phyloP scores from a whole-genome alignment of 2,329 filamentous ascomycete species.

The Fulvia fulva region DNA sequence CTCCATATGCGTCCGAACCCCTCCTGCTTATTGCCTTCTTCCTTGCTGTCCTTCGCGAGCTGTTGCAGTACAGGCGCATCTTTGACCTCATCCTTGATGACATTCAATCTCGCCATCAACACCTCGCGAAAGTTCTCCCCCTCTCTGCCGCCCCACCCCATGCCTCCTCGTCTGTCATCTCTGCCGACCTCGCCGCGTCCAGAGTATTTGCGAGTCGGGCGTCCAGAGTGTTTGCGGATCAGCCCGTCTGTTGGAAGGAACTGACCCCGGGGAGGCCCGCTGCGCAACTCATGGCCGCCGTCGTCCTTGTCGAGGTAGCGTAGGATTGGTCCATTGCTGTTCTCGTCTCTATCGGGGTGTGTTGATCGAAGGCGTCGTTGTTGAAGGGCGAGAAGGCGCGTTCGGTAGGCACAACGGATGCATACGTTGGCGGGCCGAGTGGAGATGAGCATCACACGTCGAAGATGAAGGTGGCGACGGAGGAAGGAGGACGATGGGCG shows the following conservation, averaged over 20 bases:
- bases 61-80: conserved; percentile 31
- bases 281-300: too few relatives aligned
- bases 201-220: too few relatives aligned
- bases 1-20: conserved; percentile 28
- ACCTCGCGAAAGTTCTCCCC: conserved; percentile 18
- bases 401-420: conserved; percentile 39
- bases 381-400: conserved; percentile 25
- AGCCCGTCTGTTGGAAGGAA: not conserved
- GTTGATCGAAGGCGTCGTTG: conserved; percentile 29
- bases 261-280: too few relatives aligned
- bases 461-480: not conserved
- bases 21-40: conserved; percentile 20
- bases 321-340: not conserved
- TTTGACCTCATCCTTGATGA: conserved; percentile 28
- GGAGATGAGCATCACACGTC: conserved; percentile 17
- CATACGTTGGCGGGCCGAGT: conserved; percentile 27
- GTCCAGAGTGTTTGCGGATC: not conserved
- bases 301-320: not conserved
- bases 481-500: not conserved
- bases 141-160: not conserved
- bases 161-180: conserved; percentile 7
- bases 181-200: too few relatives aligned
- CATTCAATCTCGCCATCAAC: conserved; percentile 22
- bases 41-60: conserved; percentile 24
- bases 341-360: not conserved